Percentiles rank a stretch among this genome's conserved stretches.
Evolutionary conservation across 305 asterid species (phyloP).

Genomic region (Solanum chacoense): DNA sequence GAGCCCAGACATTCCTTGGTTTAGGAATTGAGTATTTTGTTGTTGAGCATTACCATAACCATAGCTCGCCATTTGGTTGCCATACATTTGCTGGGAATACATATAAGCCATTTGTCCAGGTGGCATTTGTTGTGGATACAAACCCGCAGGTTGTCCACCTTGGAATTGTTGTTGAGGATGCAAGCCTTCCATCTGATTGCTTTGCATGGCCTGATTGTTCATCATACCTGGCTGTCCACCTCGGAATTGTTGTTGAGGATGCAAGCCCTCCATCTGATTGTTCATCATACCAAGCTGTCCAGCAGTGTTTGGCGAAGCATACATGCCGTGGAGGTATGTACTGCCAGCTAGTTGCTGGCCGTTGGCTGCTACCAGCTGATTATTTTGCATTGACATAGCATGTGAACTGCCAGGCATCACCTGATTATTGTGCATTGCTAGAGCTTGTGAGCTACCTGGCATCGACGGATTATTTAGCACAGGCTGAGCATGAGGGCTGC

Average conservation of each 20-base stretch:
- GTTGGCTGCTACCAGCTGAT: slow-evolving; percentile 25
- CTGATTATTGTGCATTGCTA: slow-evolving; percentile 1
- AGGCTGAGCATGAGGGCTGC: slow-evolving; percentile 9
- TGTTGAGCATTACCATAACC: slow-evolving; percentile 42
- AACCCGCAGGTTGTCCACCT: slow-evolving; percentile 27
- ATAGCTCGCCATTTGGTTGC: slow-evolving; percentile 40
- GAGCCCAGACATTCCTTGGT: slow-evolving; percentile 65
- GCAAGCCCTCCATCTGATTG: neutral
- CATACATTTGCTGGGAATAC: slow-evolving; percentile 76
- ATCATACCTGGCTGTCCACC: neutral
- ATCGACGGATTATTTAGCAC: slow-evolving; percentile 3
- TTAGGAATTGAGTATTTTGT: slow-evolving; percentile 57
- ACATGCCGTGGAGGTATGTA: slow-evolving; percentile 10
- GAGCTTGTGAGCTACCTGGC: neutral
- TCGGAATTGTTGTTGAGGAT: neutral
- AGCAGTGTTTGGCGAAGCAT: slow-evolving; percentile 30
- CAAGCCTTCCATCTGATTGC: slow-evolving; percentile 34
- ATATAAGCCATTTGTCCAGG: slow-evolving; percentile 61
- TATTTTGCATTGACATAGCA: neutral
- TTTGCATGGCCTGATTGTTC: slow-evolving; percentile 27
- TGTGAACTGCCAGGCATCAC: neutral
- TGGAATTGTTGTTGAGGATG: slow-evolving; percentile 39
- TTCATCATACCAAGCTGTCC: slow-evolving; percentile 6
- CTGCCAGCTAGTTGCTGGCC: slow-evolving; percentile 18
- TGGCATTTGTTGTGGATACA: slow-evolving; percentile 74